A percentile compares a stretch with the other conserved stretches of the same genome.
phyloP scores from a whole-genome alignment of 306 rosid genomes.

The Inga oerstediana region DNA sequence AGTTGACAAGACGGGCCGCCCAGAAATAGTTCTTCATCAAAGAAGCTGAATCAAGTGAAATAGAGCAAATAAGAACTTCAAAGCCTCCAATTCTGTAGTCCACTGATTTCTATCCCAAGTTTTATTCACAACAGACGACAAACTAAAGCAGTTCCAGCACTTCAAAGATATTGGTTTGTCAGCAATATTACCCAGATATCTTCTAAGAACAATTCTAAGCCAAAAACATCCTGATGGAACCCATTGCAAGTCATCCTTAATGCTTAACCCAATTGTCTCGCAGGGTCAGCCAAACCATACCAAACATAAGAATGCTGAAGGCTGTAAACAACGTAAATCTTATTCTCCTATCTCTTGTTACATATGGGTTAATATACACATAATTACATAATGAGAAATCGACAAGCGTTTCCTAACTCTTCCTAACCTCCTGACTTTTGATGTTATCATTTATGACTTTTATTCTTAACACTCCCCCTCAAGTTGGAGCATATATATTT shows the following conservation, averaged over 20 bases:
- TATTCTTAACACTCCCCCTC: too few relatives aligned
- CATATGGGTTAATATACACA: too few relatives aligned
- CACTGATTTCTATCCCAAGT: neutral
- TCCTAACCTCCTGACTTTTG: too few relatives aligned
- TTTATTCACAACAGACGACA: neutral
- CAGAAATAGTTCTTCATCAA: neutral
- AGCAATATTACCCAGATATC: neutral
- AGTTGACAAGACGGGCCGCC: neutral
- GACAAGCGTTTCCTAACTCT: too few relatives aligned
- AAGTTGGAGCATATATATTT: too few relatives aligned
- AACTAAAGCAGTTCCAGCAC: neutral
- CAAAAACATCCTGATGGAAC: neutral
- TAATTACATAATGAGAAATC: too few relatives aligned
- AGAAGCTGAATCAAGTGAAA: neutral
- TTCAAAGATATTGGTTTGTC: neutral
- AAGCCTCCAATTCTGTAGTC: neutral
- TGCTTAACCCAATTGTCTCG: neutral
- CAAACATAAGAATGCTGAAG: neutral
- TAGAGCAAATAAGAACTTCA: neutral
- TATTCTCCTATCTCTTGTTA: too few relatives aligned
- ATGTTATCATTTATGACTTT: too few relatives aligned
- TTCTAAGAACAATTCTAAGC: neutral
- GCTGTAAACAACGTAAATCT: too few relatives aligned
- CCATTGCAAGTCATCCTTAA: neutral
- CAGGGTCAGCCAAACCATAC: neutral